Evolutionary conservation across 768 basidiomycete genomes (phyloP).

Genomic region (Kwoniella dejecticola): DNA sequence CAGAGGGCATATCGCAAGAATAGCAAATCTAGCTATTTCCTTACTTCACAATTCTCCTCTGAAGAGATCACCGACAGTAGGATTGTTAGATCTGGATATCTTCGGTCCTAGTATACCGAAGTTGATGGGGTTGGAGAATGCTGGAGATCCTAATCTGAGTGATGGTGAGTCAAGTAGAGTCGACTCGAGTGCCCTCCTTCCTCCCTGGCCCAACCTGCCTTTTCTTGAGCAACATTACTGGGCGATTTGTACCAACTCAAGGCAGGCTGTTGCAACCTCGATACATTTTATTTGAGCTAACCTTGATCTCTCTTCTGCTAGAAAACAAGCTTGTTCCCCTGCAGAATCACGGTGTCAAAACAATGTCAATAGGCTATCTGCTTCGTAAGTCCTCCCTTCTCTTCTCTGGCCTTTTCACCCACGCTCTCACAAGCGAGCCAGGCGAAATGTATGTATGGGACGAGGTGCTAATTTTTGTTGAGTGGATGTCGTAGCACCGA

Average conservation of each 20-base stretch:
- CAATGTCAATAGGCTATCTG: slow-evolving; percentile 98
- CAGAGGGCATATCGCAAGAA: too few species aligned
- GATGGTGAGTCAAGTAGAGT: slow-evolving; percentile 59
- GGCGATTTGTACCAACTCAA: too few species aligned
- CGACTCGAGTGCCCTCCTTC: too few species aligned
- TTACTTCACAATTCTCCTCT: slow-evolving; percentile 56
- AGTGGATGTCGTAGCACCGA: slow-evolving; percentile 59
- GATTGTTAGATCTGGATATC: slow-evolving; percentile 89
- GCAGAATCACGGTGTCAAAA: slow-evolving; percentile 81
- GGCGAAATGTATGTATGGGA: too few species aligned
- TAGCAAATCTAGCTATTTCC: slow-evolving; percentile 63
- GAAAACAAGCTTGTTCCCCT: slow-evolving; percentile 76
- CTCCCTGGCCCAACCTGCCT: too few species aligned
- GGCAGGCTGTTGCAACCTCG: too few species aligned
- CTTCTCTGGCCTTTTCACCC: background rate
- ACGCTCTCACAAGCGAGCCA: background rate
- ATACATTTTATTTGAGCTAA: too few species aligned
- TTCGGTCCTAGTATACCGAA: slow-evolving; percentile 94
- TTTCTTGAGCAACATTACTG: too few species aligned
- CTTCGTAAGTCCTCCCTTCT: slow-evolving; percentile 59
- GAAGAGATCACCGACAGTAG: slow-evolving; percentile 63
- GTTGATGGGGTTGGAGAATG: slow-evolving; percentile 80
- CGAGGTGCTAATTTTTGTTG: too few species aligned
- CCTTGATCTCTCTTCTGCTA: background rate
- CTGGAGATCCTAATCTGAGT: slow-evolving; percentile 77